Evolutionary conservation across 2,329 filamentous ascomycete species (phyloP), one percentile per base, ranked within the genome.

Genomic region (Graphilbum ipis-grandicollis): DNA sequence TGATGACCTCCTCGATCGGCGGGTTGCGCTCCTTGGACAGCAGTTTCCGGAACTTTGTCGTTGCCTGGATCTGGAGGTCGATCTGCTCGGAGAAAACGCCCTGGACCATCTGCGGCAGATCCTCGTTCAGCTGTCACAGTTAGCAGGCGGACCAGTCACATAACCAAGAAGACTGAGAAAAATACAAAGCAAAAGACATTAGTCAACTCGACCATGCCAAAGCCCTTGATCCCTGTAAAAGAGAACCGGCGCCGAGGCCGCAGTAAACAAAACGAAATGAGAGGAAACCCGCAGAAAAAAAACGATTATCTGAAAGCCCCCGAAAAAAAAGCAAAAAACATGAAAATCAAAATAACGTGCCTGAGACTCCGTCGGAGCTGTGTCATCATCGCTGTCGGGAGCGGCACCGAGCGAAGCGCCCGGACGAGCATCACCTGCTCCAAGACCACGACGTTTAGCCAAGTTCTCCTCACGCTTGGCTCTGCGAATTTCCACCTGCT

Each of bases 31-130:
- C 90, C 66, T 98, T 98, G 47, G 85, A 94, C 21, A 98, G 68
- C 31, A 98, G 73, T 70, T 98, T 98, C 57, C 90, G 72, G 70
- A 98, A 98, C 60, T 93, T 94, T 49, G 90, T 98, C 21, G 90
- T 98, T 40, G 88, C 85, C 62, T 88, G 78, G 50, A 98, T 98
- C 63, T 98, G 90, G 49, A 81, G 73, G 56, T 98, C 90, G 60
- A 98, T 94, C 62, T 96, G 85, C 46, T 98, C 88, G 46, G 90
- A 98, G 65, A 98, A 96, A 53, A 98, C 90, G 44, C 90, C 90
- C 54, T 80, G 71, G 44, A 96, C 90, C 90, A 98, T 98, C 64
- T 90, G 78, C 50, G 90, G 90, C 49, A 98, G 84, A 56, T 98
- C 90, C 62, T 94, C 86, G 56, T 90, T 93, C 57, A 98, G 70